These are phyloP conservation scores for Ajuga reptans DNA, from an alignment of 305 asterid species.

Conservation along the genomic window DNA sequence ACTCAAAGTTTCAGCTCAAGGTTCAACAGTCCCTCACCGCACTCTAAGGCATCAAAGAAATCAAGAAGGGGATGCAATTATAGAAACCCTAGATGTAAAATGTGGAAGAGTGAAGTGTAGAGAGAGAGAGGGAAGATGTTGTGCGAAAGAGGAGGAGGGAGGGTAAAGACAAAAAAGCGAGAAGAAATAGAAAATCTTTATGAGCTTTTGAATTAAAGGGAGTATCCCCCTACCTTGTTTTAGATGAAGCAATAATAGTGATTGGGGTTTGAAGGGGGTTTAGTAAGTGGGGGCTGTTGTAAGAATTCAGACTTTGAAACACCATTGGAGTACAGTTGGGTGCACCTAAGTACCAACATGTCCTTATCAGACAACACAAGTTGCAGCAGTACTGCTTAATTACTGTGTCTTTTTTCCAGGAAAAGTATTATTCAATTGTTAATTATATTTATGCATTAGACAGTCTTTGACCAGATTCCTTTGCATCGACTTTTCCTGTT, in stretches of 20 bases:
- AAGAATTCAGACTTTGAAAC: conserved; percentile 21
- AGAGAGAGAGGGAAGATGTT: conserved; percentile 16
- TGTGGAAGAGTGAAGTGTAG: conserved; percentile 25
- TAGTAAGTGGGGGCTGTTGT: conserved; percentile 17
- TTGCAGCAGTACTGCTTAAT: conserved; percentile 19
- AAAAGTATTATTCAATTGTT: conserved; percentile 20
- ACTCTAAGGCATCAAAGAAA: conserved; percentile 17
- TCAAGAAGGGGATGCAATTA: conserved; percentile 12
- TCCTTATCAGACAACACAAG: conserved; percentile 29
- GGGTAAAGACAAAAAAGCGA: conserved; percentile 71
- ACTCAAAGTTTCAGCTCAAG: conserved; percentile 25
- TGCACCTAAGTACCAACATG: conserved; percentile 38
- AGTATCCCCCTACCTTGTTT: conserved; percentile 10
- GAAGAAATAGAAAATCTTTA: conserved; percentile 37
- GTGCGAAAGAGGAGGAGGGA: conserved; percentile 30
- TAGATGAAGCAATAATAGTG: background rate
- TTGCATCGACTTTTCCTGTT: conserved; percentile 18
- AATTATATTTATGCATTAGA: background rate
- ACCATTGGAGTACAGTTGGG: conserved; percentile 37
- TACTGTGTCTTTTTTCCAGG: conserved; percentile 16
- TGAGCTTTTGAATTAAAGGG: conserved; percentile 44
- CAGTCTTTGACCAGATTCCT: conserved; percentile 36
- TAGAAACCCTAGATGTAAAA: conserved; percentile 79
- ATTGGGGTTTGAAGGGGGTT: conserved; percentile 18
- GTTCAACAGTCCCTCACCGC: conserved; percentile 16